Evolutionary conservation across 2,329 filamentous ascomycete genomes (phyloP).

Genomic region (Ophiostoma triangulosporum): DNA sequence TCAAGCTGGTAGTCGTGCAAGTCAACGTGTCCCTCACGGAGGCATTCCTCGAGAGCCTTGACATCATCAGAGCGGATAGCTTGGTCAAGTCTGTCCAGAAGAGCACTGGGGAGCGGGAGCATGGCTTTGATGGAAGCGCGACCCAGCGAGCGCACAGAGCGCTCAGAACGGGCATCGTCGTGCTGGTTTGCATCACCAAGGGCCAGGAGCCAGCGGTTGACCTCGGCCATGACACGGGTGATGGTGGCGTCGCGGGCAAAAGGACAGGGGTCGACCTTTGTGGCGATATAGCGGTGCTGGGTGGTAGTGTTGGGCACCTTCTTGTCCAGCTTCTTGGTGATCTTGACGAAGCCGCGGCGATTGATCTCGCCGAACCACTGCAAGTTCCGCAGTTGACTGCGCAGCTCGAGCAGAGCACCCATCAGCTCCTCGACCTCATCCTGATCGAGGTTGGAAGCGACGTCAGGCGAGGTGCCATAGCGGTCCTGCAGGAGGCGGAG

Average conservation of each 20-base stretch:
- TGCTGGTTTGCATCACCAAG: slow-evolving; percentile 64
- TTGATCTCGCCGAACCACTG: slow-evolving; percentile 99
- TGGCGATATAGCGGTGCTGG: slow-evolving; percentile 75
- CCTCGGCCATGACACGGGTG: slow-evolving; percentile 37
- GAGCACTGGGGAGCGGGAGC: slow-evolving; percentile 53
- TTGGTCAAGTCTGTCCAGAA: slow-evolving; percentile 59
- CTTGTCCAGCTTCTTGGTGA: slow-evolving; percentile 98
- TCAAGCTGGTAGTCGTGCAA: not conserved
- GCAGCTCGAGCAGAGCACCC: slow-evolving; percentile 76
- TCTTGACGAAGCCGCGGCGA: slow-evolving; percentile 87
- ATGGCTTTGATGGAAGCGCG: slow-evolving; percentile 63
- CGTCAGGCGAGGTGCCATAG: slow-evolving; percentile 62
- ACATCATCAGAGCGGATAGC: slow-evolving; percentile 58
- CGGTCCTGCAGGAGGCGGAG: slow-evolving; percentile 77
- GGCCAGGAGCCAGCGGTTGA: slow-evolving; percentile 85
- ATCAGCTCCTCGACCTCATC: slow-evolving; percentile 88
- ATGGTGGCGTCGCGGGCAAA: slow-evolving; percentile 63
- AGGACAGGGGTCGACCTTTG: slow-evolving; percentile 76
- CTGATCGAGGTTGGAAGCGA: slow-evolving; percentile 60
- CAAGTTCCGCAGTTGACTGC: slow-evolving; percentile 76
- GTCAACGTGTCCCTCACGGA: slow-evolving; percentile 43
- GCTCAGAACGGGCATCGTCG: slow-evolving; percentile 62
- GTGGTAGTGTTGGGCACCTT: slow-evolving; percentile 65
- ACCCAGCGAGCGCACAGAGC: slow-evolving; percentile 63
- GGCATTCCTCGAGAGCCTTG: slow-evolving; percentile 37